Evolutionary conservation across 2,329 filamentous ascomycete species (phyloP).

Genomic region (Venturia effusa): DNA sequence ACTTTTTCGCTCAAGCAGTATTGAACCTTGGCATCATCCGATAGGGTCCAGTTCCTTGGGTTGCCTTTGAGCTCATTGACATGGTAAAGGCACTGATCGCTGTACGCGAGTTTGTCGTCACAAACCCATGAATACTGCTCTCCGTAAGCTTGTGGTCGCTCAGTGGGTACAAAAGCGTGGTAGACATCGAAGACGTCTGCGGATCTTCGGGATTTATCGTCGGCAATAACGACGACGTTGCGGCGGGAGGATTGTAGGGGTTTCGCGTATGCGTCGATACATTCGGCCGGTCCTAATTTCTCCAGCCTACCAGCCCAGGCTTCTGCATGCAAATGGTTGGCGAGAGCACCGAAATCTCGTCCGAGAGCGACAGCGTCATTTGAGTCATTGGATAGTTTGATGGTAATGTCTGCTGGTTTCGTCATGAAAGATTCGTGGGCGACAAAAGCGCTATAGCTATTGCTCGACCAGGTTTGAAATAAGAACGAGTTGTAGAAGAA

Average conservation of each 20-base stretch:
- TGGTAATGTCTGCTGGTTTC: constrained; percentile 2
- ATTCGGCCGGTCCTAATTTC: constrained; percentile 5
- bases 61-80: constrained; percentile 8
- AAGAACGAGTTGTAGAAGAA: constrained; percentile 19
- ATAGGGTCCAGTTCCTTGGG: constrained; percentile 10
- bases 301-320: constrained; percentile 1
- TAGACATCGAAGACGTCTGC: constrained; percentile 10
- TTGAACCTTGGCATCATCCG: constrained; percentile 13
- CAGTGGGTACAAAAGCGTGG: constrained; percentile 8
- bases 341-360: neutral
- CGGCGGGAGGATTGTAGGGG: constrained; percentile 6
- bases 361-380: neutral
- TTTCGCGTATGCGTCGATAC: constrained; percentile 9
- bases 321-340: neutral
- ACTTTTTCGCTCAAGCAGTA: constrained; percentile 18
- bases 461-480: constrained; percentile 7
- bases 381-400: neutral
- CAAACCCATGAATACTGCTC: constrained; percentile 13
- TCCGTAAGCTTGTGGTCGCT: neutral
- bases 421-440: constrained; percentile 8
- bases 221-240: constrained; percentile 10
- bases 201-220: constrained; percentile 2
- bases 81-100: constrained; percentile 11
- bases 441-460: constrained; percentile 9
- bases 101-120: constrained; percentile 2